Evolutionary conservation across 768 basidiomycete species (phyloP).

Genomic region (Lactarius evosmus): DNA sequence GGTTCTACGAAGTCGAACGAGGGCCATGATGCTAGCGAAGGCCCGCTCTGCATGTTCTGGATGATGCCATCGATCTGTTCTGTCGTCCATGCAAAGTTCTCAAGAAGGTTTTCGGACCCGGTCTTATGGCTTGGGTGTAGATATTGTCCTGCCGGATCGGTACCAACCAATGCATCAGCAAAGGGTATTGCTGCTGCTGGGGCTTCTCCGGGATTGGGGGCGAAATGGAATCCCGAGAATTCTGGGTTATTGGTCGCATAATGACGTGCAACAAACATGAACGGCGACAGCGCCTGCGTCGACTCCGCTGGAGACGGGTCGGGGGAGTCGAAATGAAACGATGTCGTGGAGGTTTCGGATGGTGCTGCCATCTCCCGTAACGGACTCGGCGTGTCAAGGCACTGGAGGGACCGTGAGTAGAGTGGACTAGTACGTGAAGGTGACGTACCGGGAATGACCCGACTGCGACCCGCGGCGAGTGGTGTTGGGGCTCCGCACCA

Average conservation of each 20-base stretch:
- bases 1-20: not conserved
- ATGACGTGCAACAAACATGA: conserved; percentile 13
- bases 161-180: not conserved
- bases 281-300: conserved; percentile 9
- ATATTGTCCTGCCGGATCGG: not conserved
- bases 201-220: not conserved
- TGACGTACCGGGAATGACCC: conserved; percentile 1
- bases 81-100: conserved; percentile 7
- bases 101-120: conserved; percentile 5
- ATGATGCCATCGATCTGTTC: conserved; percentile 16
- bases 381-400: not conserved
- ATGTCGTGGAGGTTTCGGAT: not conserved
- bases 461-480: not conserved
- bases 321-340: conserved; percentile 21
- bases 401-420: conserved; percentile 5
- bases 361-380: not conserved
- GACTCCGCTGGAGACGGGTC: conserved; percentile 13
- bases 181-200: not conserved
- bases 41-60: conserved; percentile 2
- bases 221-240: conserved; percentile 4
- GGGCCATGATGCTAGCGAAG: not conserved
- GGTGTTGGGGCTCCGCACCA: not conserved
- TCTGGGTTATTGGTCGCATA: not conserved
- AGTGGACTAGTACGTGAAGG: not conserved
- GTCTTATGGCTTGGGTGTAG: not conserved